Conservation (phyloP, 441 rosid species). For the Gossypium lobatum region DNA sequence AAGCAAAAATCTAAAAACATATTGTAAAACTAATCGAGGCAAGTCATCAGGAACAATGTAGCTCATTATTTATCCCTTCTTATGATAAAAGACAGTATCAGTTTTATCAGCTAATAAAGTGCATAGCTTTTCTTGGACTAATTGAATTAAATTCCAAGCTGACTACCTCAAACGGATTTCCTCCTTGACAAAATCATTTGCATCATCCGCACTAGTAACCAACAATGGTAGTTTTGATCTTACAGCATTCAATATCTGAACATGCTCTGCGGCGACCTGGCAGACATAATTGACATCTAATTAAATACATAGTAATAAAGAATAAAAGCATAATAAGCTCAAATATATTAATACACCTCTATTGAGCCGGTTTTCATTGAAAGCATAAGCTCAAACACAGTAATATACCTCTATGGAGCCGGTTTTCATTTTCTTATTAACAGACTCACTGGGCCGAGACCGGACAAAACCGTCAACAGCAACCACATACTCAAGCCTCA, state of each 20-base stretch:
- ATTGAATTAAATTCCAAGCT: background rate
- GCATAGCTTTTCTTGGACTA: background rate
- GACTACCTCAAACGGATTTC: slow-evolving; percentile 84
- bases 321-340: background rate
- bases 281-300: slow-evolving; percentile 15
- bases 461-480: slow-evolving; percentile 76
- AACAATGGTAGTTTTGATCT: slow-evolving; percentile 78
- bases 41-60: background rate
- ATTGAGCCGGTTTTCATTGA: background rate
- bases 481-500: slow-evolving; percentile 83
- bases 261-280: slow-evolving; percentile 82
- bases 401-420: slow-evolving; percentile 67
- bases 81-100: background rate
- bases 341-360: background rate
- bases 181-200: slow-evolving; percentile 66
- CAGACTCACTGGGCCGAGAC: slow-evolving; percentile 64
- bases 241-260: slow-evolving; percentile 75
- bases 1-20: background rate
- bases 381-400: background rate
- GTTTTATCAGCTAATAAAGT: background rate
- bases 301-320: background rate
- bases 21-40: background rate
- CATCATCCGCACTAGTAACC: slow-evolving; percentile 78
- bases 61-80: background rate
- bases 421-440: slow-evolving; percentile 87